Base-by-base conservation (phyloP, 1,284 basidiomycete genomes). In the Rugosomyces carneus region DNA sequence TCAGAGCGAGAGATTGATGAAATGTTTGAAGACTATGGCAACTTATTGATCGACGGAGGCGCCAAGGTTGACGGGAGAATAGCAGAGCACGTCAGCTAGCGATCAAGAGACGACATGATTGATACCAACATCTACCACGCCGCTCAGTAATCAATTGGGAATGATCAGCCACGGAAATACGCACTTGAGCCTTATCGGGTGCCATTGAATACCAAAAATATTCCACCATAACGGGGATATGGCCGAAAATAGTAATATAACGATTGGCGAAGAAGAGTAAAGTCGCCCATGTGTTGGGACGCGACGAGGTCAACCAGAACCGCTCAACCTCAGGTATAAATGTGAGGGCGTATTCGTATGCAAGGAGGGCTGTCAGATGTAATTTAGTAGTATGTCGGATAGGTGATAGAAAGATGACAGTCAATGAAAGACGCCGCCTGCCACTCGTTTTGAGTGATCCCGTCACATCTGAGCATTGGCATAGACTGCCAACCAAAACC, bases 331-430 rank as follows among this genome's bases (percentile, higher is more conserved):
- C 72, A 11, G 45, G 36, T 1, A 57, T 34, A 20, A 70, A 45
- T 1, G 69, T 73, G 21, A 70, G 49, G 20, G 58, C 4, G 40
- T 69, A 69, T 45, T 72, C 70, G 39, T 70, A 68, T 18, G 37
- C 23, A 15, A 43, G 23, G 3, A 43, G 32, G 15, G 42, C 42
- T 43, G 24, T 37, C 13, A 21, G n/a, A 3, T 20, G 15, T 1
- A 19, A 26, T 1, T 9, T 18, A 15, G 24, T 43, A 13, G 24
- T 6, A n/a, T 6, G 15, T 18, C 9, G 19, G 13, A 40, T 5
- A 23, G n/a, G 19, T 23, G 24, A 40, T 40, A 24, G 23, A 16
- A 29, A 11, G 24, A 3, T 15, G 13, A 26, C 13, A 11, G 26
- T 15, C 5, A 15, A 7, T 21, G 23, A 20, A 24, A 39, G 27